Evolutionary conservation across 148 eudicot genomes (phyloP).

Genomic region (Vaccinium macrocarpon): DNA sequence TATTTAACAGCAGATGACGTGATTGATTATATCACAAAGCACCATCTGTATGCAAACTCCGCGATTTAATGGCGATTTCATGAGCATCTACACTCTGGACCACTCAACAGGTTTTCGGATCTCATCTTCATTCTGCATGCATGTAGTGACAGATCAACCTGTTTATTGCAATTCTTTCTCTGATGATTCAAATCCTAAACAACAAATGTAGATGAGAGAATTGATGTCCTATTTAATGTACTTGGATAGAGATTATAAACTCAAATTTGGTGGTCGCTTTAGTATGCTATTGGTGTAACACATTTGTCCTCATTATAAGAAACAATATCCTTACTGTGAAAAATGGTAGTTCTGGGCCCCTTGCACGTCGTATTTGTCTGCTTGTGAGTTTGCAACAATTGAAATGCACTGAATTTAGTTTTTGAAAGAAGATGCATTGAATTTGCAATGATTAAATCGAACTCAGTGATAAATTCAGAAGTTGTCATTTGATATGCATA

Average conservation of each 20-base stretch:
- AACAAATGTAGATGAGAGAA: neutral
- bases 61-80: neutral
- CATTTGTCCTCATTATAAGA: neutral
- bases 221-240: neutral
- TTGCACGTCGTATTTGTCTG: neutral
- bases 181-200: neutral
- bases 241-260: neutral
- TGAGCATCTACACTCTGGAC: neutral
- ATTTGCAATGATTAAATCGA: neutral
- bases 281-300: neutral
- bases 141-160: neutral
- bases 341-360: neutral
- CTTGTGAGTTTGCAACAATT: neutral
- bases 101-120: slow-evolving; percentile 5
- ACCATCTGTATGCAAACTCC: slow-evolving; percentile 40
- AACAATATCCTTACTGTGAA: neutral
- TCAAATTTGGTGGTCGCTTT: neutral
- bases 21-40: slow-evolving; percentile 57
- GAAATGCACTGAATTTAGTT: neutral
- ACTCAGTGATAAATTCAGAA: neutral
- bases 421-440: neutral
- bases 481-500: neutral
- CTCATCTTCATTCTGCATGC: slow-evolving; percentile 4
- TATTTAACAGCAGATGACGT: slow-evolving; percentile 77
- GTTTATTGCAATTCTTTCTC: neutral